Base-by-base conservation (phyloP, 352 stramenopile species). In the Blastocystis sp. region DNA sequence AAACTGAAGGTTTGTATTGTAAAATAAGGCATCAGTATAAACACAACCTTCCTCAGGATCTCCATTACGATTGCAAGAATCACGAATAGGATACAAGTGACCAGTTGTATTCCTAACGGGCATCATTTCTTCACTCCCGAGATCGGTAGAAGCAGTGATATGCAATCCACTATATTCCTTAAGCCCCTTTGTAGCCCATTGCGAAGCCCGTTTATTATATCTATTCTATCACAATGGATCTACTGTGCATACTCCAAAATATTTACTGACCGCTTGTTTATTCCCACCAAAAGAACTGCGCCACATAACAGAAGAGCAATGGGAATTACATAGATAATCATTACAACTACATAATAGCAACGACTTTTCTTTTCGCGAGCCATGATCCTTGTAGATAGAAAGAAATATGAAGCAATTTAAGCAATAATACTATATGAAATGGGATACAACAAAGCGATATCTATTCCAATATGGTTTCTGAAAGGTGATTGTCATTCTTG, bases 1-100 rank as follows among this genome's bases (percentile, higher is more conserved):
- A 39, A n/a, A 29, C 4, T 11, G 19, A 32, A 78, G 35, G 3
- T 51, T 24, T 14, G 19, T 56, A 0, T 39, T 27, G 43, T 78
- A 78, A n/a, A 43, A 78, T 12, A 78, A 27, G 5, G 66, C 14
- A 1, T 54, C n/a, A 12, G 66, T 78, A 21, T 51, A 39, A 1
- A 78, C 16, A 43, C 74, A 85, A 51, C 74, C 74, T 24, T 42
- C 51, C 59, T 67, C 74, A 21, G 74, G 74, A 69, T 85, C 74
- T 14, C 74, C 74, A 27, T 85, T 46, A 19, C 19, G 56, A 49
- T 67, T 42, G 59, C 74, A 85, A 2, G 74, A 85, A 71, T 85
- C 74, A 35, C 74, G 74, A 2, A 85, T 56, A 46, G 74, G 74
- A 43, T 71, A 85, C n/a, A 67, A 85, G 1, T 14, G 39, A 37